These are phyloP conservation scores for Cryoendolithus antarcticus DNA, from an alignment of 2,329 filamentous ascomycete species.

Conservation along the genomic window DNA sequence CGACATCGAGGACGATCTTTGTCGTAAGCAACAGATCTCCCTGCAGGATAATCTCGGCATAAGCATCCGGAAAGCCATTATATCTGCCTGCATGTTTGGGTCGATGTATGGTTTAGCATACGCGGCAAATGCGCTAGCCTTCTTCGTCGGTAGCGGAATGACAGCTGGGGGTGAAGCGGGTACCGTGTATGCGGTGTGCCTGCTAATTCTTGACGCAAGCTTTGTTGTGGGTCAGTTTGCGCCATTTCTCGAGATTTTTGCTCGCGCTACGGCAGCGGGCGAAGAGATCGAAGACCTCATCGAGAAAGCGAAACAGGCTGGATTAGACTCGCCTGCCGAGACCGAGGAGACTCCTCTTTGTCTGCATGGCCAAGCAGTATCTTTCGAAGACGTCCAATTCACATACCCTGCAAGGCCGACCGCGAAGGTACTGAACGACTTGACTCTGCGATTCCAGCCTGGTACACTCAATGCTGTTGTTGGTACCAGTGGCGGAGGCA, in stretches of 20 bases:
- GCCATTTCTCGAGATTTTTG: conserved; percentile 47
- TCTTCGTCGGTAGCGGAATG: conserved; percentile 30
- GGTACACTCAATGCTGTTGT: conserved; percentile 34
- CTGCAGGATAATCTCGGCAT: conserved; percentile 23
- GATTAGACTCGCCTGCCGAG: too few relatives aligned
- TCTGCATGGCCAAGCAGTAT: conserved; percentile 18
- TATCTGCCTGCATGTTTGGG: conserved; percentile 30
- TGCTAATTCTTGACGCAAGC: conserved; percentile 51
- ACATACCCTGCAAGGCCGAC: conserved; percentile 33
- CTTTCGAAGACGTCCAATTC: conserved; percentile 28
- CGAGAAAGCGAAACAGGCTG: conserved; percentile 22
- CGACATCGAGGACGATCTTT: conserved; percentile 28
- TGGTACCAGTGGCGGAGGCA: conserved; percentile 33
- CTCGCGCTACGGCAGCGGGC: conserved; percentile 40
- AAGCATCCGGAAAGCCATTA: conserved; percentile 30
- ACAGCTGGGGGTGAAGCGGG: conserved; percentile 29
- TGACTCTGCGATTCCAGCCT: conserved; percentile 25
- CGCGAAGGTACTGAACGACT: conserved; percentile 25
- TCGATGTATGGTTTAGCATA: conserved; percentile 34
- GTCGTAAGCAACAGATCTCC: conserved; percentile 24
- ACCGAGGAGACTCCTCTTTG: too few relatives aligned
- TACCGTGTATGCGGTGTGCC: conserved; percentile 52
- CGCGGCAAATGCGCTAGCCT: conserved; percentile 34
- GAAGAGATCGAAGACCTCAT: conserved; percentile 34
- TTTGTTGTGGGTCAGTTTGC: conserved; percentile 52